Percentiles rank a stretch among this genome's conserved stretches.
Evolutionary conservation across 805 yeast genomes (phyloP).

Genomic region (Wickerhamiella nectarea): DNA sequence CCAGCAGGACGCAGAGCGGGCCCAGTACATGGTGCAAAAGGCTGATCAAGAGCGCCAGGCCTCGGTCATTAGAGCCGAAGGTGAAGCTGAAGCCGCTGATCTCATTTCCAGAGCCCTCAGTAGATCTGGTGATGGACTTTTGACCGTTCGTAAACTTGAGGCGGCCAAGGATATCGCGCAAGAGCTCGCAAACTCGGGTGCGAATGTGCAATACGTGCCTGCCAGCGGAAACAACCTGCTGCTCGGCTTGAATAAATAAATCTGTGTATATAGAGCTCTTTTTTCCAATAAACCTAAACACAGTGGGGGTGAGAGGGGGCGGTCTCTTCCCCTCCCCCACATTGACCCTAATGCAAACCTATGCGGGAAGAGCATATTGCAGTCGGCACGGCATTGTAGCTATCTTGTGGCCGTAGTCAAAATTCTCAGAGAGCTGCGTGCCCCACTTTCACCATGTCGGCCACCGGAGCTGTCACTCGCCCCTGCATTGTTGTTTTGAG

Average conservation of each 20-base stretch:
- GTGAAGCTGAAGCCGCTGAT: constrained; percentile 98
- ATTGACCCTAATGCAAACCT: too few species aligned
- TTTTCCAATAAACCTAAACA: too few species aligned
- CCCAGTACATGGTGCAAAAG: constrained; percentile 80
- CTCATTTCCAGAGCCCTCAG: constrained; percentile 81
- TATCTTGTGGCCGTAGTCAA: too few species aligned
- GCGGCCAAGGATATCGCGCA: constrained; percentile 92
- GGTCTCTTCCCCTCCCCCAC: too few species aligned
- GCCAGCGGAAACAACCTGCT: constrained; percentile 22
- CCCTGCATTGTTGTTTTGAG: too few species aligned
- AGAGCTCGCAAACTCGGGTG: constrained; percentile 59
- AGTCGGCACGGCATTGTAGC: too few species aligned
- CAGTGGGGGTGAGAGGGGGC: too few species aligned
- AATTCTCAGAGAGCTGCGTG: too few species aligned
- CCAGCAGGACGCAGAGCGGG: constrained; percentile 98
- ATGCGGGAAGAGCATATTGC: too few species aligned
- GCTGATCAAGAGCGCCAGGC: constrained; percentile 98
- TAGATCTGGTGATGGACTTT: constrained; percentile 90
- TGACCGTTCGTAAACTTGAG: constrained; percentile 87
- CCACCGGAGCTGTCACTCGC: too few species aligned
- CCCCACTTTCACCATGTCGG: too few species aligned
- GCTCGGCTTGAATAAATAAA: constrained; percentile 6
- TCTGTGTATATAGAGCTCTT: background rate
- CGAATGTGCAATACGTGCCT: constrained; percentile 85
- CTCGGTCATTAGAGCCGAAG: constrained; percentile 90